These are phyloP conservation scores for Nigrospora oryzae DNA, from an alignment of 2,329 filamentous ascomycete genomes.

Conservation along the genomic window DNA sequence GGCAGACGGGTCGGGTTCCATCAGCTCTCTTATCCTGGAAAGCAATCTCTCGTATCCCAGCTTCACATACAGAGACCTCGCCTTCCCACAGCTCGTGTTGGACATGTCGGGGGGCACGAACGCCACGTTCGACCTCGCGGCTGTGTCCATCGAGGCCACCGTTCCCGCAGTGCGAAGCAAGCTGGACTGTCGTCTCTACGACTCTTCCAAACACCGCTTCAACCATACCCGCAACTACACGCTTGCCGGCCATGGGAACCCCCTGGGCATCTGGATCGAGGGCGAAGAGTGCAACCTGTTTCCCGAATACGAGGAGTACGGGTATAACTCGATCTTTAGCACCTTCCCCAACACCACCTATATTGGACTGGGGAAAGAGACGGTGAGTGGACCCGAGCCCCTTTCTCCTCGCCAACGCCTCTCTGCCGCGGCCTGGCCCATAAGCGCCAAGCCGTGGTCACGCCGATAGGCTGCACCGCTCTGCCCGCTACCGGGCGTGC, in stretches of 20 bases:
- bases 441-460: background rate
- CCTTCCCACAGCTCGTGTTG: constrained; percentile 6
- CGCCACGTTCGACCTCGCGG: background rate
- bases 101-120: background rate
- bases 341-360: background rate
- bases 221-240: background rate
- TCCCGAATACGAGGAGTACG: background rate
- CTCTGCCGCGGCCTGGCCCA: too few species aligned
- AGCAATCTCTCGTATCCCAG: constrained; percentile 24
- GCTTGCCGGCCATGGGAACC: background rate
- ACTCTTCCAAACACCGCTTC: background rate
- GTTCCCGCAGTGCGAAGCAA: background rate
- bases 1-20: background rate
- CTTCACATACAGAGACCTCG: constrained; percentile 25
- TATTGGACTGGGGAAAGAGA: background rate
- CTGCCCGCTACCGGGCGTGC: background rate
- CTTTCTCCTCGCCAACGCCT: too few species aligned
- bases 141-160: background rate
- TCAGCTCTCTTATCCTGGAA: constrained; percentile 24
- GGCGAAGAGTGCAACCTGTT: background rate
- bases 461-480: too few species aligned
- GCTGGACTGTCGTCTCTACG: background rate
- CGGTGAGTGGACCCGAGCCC: background rate
- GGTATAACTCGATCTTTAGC: background rate
- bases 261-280: background rate